Evolutionary conservation across 1,284 basidiomycete species (phyloP).

Genomic region (Limonomyces culmigenus): DNA sequence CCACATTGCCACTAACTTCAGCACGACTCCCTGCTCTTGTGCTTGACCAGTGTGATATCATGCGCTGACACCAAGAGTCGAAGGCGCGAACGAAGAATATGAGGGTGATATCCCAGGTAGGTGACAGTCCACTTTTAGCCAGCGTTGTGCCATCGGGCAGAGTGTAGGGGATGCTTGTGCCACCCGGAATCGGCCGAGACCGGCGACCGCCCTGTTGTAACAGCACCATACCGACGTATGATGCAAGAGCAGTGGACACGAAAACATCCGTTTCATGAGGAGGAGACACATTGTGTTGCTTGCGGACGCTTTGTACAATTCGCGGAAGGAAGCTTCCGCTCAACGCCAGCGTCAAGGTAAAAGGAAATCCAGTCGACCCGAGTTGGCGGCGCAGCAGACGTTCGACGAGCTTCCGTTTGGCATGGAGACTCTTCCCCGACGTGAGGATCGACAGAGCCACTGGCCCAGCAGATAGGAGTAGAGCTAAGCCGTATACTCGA

Average conservation of each 20-base stretch:
- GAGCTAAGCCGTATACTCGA: no score
- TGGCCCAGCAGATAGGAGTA: no score
- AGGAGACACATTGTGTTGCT: no score
- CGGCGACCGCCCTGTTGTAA: conserved; percentile 27
- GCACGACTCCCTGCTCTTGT: background rate
- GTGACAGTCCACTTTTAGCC: conserved; percentile 16
- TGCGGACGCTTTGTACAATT: no score
- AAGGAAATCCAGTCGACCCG: conserved; percentile 44
- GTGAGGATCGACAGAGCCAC: no score
- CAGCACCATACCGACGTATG: conserved; percentile 35
- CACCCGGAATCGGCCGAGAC: conserved; percentile 3
- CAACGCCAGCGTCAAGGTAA: conserved; percentile 41
- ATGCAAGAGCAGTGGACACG: conserved; percentile 35
- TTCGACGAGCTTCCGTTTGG: no score
- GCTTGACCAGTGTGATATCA: background rate
- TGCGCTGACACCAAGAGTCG: conserved; percentile 36
- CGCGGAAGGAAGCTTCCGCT: conserved; percentile 35
- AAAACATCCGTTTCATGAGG: no score
- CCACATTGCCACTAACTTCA: conserved; percentile 17
- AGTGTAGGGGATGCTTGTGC: conserved; percentile 7
- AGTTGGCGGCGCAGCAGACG: no score
- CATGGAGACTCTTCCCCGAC: no score
- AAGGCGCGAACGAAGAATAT: conserved; percentile 53
- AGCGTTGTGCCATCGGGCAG: conserved; percentile 4
- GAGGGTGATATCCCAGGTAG: conserved; percentile 51